Evolutionary conservation across 2,329 filamentous ascomycete species (phyloP).

Genomic region (Fusarium agapanthi): DNA sequence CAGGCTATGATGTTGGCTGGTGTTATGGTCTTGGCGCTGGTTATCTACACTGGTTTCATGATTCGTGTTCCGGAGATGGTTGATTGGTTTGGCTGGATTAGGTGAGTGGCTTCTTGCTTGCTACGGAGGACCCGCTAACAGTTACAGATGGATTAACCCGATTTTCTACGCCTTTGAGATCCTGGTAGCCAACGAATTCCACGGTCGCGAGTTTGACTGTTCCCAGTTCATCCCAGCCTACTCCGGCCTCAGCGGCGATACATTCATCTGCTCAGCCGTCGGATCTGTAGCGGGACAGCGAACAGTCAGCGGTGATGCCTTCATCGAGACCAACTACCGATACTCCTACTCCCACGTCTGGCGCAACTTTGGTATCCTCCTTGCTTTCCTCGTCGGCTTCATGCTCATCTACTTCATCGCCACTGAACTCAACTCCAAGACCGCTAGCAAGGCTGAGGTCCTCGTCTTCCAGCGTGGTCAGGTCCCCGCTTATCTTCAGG

Average conservation of each 20-base stretch:
- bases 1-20: constrained; percentile 64
- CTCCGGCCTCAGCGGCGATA: constrained; percentile 52
- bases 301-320: constrained; percentile 69
- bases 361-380: constrained; percentile 75
- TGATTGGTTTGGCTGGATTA: constrained; percentile 77
- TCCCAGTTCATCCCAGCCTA: constrained; percentile 59
- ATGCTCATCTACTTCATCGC: constrained; percentile 69
- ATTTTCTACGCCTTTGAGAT: constrained; percentile 79
- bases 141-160: constrained; percentile 77
- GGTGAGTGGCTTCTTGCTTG: not conserved
- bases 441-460: constrained; percentile 71
- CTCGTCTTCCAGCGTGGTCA: constrained; percentile 71
- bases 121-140: rapidly evolving
- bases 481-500: constrained; percentile 54
- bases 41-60: constrained; percentile 41
- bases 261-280: constrained; percentile 62
- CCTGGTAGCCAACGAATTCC: constrained; percentile 77
- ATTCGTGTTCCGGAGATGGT: constrained; percentile 53
- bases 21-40: constrained; percentile 65
- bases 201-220: constrained; percentile 65
- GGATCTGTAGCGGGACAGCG: constrained; percentile 63
- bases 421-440: constrained; percentile 71
- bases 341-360: constrained; percentile 68
- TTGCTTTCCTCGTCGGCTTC: constrained; percentile 72
- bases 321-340: constrained; percentile 62